Evolutionary conservation across 1,284 basidiomycete genomes (phyloP).

Genomic region (Trichosporon faecale): DNA sequence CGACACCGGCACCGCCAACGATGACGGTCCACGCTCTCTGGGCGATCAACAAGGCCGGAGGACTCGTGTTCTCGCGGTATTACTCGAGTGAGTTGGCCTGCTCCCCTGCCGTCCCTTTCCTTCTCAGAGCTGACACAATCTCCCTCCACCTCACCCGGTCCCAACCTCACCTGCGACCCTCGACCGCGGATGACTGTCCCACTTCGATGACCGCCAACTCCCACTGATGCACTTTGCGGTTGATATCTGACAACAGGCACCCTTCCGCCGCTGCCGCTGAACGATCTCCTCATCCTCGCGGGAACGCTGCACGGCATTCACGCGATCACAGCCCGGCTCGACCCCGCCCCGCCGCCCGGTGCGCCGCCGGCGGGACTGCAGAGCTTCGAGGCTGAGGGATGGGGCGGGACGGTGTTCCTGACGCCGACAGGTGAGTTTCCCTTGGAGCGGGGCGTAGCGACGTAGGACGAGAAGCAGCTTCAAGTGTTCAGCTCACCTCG

Average conservation of each 20-base stretch:
- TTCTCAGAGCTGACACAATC: not conserved
- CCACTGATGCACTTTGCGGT: no score
- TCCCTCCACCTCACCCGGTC: not conserved
- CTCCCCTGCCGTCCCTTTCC: not conserved
- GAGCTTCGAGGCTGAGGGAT: constrained; percentile 85
- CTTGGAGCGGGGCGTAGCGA: not conserved
- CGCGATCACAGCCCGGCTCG: constrained; percentile 89
- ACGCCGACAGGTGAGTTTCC: constrained; percentile 90
- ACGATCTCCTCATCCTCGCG: constrained; percentile 94
- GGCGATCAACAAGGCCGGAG: constrained; percentile 99
- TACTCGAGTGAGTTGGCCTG: constrained; percentile 65
- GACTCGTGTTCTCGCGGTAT: constrained; percentile 87
- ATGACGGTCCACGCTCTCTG: constrained; percentile 51
- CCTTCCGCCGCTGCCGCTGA: constrained; percentile 81
- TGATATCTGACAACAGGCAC: constrained; percentile 62
- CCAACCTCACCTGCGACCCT: not conserved
- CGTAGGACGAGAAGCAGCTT: no score
- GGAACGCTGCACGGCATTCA: constrained; percentile 98
- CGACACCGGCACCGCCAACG: not conserved
- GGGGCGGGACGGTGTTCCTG: constrained; percentile 58
- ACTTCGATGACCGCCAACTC: no score
- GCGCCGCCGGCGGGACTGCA: constrained; percentile 81
- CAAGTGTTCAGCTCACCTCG: no score
- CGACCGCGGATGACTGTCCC: not conserved
- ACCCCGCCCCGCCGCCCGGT: constrained; percentile 73